Evolutionary conservation across 306 rosid species (phyloP), one percentile per base, ranked within the genome.

Genomic region (Oxytropis ochrocephala): DNA sequence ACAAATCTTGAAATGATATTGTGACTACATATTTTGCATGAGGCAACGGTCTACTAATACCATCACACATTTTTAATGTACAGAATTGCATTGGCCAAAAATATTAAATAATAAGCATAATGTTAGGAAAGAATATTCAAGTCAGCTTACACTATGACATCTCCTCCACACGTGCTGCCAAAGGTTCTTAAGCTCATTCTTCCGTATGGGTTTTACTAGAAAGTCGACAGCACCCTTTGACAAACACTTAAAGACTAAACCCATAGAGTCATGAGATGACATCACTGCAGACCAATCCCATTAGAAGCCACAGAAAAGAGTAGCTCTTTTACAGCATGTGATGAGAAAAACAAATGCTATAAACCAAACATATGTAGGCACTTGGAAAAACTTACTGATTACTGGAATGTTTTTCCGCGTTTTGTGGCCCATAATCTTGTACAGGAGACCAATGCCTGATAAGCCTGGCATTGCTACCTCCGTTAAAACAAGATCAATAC

Each of bases 111-210:
- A 65, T 52, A 69, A 32, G 30, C 11, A 36, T 10, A 43, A 19
- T 13, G 64, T 65, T 30, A 38, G 44, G 52, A 52, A 56, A 29
- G 59, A 35, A 77, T 73, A 63, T 67, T 56, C 27, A 48, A 58
- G 65, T 42, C 46, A 53, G 80, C 98, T 93, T 82, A 93, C 98
- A 79, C 96, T 88, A 71, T 93, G 98, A 73, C 94, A 93, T 90
- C 97, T 83, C 75, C 98, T 90, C 98, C 98, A 93, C 67, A 93
- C 91, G 75, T 93, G 98, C 86, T 90, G 97, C 98, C 98, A 93
- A 29, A 93, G 91, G 83, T 85, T 93, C 81, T 93, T 93, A 48
- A 93, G 98, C 85, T 93, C 98, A 74, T 93, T 93, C 87, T 93
- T 93, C 75, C 98, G 91, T 69, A 93, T 84, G 52, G 98, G 98